Conservation (phyloP, 1,284 basidiomycete genomes). For the Sporisorium exsertum region DNA sequence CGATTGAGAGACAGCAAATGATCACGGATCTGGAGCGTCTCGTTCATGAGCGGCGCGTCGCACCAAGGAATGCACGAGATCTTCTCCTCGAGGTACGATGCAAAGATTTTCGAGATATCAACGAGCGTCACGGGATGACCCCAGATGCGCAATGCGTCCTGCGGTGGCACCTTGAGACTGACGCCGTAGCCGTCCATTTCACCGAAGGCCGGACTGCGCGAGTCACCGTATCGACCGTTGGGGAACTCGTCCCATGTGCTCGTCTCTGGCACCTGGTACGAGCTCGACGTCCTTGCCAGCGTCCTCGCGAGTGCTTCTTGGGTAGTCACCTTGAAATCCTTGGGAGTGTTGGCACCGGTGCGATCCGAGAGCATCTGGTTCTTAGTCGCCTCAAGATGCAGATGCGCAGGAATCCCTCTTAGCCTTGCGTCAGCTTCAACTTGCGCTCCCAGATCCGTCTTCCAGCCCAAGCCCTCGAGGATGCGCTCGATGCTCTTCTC, state of each 20-base stretch:
- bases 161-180: slow-evolving; percentile 70
- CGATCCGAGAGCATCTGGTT: slow-evolving; percentile 51
- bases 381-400: slow-evolving; percentile 38
- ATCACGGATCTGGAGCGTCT: slow-evolving; percentile 84
- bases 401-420: slow-evolving; percentile 20
- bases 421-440: slow-evolving; percentile 17
- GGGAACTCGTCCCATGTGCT: slow-evolving; percentile 68
- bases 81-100: slow-evolving; percentile 80
- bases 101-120: slow-evolving; percentile 84
- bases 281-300: slow-evolving; percentile 40
- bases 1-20: slow-evolving; percentile 80
- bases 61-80: slow-evolving; percentile 86
- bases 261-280: slow-evolving; percentile 47
- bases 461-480: slow-evolving; percentile 72
- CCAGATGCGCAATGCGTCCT: slow-evolving; percentile 81
- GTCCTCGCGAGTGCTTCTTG: slow-evolving; percentile 46
- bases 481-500: slow-evolving; percentile 95
- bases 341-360: slow-evolving; percentile 48
- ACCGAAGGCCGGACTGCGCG: slow-evolving; percentile 66
- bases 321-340: slow-evolving; percentile 42
- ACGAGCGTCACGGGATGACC: slow-evolving; percentile 78
- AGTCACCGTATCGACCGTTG: slow-evolving; percentile 67
- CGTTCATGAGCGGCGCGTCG: slow-evolving; percentile 82
- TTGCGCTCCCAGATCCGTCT: slow-evolving; percentile 25
- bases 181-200: slow-evolving; percentile 69